Evolutionary conservation across 139 green algal genomes (phyloP).

Genomic region (Chlorella sp.): DNA sequence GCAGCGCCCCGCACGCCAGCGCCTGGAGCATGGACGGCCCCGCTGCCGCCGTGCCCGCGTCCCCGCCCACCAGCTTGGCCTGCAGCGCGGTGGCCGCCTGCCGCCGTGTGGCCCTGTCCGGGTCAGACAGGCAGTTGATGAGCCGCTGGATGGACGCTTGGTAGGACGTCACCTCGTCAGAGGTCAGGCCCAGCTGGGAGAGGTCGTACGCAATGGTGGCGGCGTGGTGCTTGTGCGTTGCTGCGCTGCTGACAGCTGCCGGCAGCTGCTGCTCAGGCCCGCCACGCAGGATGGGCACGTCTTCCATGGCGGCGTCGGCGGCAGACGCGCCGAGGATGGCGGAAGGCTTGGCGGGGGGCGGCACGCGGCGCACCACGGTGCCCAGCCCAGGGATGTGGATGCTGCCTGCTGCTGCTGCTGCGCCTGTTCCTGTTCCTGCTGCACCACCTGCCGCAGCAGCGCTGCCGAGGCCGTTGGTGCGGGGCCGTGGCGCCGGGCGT

Average conservation of each 20-base stretch:
- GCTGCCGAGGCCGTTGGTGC: no score
- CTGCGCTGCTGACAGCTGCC: no score
- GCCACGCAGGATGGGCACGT: no score
- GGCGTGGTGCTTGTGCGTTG: no score
- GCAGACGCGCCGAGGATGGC: no score
- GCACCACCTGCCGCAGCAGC: background rate
- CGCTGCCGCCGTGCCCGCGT: conserved; percentile 16
- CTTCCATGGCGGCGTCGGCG: no score
- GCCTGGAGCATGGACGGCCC: conserved; percentile 30
- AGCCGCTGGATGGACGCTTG: conserved; percentile 46
- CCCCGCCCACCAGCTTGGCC: conserved; percentile 24
- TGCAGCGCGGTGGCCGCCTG: conserved; percentile 30
- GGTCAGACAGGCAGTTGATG: conserved; percentile 73
- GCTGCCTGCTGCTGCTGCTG: conserved; percentile 10
- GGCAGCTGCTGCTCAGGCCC: no score
- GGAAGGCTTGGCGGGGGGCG: background rate
- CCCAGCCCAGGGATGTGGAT: conserved; percentile 32
- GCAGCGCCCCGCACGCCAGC: conserved; percentile 42
- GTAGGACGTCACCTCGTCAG: conserved; percentile 28
- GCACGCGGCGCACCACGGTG: conserved; percentile 6
- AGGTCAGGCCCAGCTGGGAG: conserved; percentile 20
- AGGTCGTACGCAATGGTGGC: conserved; percentile 38
- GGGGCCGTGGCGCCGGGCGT: background rate
- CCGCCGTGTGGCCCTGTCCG: conserved; percentile 43
- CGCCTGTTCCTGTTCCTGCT: conserved; percentile 7